Percentiles rank a stretch among this genome's conserved stretches.
phyloP scores from a whole-genome alignment of 1,139 yeast species.

The Candida smagusa region DNA sequence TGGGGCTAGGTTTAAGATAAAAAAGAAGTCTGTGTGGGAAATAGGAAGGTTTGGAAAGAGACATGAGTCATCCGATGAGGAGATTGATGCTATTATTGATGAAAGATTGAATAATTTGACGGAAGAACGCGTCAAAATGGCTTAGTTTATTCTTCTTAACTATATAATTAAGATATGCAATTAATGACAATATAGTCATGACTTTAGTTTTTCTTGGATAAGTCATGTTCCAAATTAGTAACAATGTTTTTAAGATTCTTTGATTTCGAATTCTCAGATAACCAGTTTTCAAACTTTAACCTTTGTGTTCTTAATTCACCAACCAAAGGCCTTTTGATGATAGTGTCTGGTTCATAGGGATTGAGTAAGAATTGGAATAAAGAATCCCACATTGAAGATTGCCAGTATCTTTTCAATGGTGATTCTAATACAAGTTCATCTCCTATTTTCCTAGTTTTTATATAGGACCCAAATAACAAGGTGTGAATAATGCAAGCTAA shows the following conservation, averaged over 20 bases:
- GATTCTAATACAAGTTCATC: constrained; percentile 36
- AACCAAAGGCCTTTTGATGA: constrained; percentile 36
- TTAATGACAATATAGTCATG: not conserved
- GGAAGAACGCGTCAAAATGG: constrained; percentile 7
- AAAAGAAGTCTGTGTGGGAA: constrained; percentile 21
- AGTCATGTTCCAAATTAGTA: constrained; percentile 20
- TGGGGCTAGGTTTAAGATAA: constrained; percentile 56
- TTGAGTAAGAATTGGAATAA: constrained; percentile 66
- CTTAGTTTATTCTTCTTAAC: no score
- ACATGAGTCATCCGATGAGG: constrained; percentile 32
- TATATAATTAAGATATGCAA: not conserved
- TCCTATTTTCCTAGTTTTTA: constrained; percentile 36
- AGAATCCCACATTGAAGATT: constrained; percentile 65
- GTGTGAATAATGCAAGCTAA: constrained; percentile 74
- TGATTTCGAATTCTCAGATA: constrained; percentile 24
- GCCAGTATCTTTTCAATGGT: constrained; percentile 75
- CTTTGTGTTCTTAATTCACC: constrained; percentile 36
- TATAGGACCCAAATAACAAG: constrained; percentile 64
- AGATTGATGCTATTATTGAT: constrained; percentile 58
- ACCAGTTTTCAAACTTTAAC: constrained; percentile 41
- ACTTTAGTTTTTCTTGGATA: constrained; percentile 6
- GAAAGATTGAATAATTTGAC: constrained; percentile 41
- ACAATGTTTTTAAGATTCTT: constrained; percentile 18
- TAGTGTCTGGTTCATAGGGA: constrained; percentile 31
- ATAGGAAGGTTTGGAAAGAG: constrained; percentile 14